Base-by-base conservation (phyloP, 176 grass and related monocot species). In the Tillandsia fasciculata region DNA sequence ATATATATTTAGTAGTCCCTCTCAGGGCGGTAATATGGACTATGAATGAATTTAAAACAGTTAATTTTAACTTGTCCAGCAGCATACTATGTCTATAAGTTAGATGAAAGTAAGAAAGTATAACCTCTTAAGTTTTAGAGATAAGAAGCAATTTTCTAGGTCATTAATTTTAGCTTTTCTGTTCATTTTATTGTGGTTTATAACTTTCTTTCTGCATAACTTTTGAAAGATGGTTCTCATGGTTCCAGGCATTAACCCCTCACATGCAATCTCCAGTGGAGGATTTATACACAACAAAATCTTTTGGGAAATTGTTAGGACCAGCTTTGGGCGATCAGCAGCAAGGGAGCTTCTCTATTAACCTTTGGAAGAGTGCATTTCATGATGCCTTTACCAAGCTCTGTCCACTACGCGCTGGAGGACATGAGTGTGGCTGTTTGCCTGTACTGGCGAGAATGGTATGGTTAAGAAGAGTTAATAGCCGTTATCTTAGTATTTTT, bases 321-420 rank as follows among this genome's bases (percentile, higher is more conserved):
- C 88, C 83, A 80, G 66, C 86, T 76, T 69, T 88, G 71, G 92
- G 83, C 72, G 74, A 92, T 77, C 83, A 86, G 77, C 73, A 86
- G 58, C 90, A 99, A 81, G 89, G 82, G 9, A 80, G 68, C 53
- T 88, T 88, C 76, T 90, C 95, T 76, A 83, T 88, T 71, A 88
- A 90, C 58, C 65, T 99, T 51, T 99, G 95, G 95, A 94, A 83
- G 72, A 80, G 80, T 83, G 84, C 95, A 71, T 90, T 99, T 88
- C 80, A 86, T 0, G 82, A 99, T 27, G 70, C 87, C 47, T 88
- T 86, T 53, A 86, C 24, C 67, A 99, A 78, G 77, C 77, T 99
- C 15, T 99, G 95, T 72, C 95, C 90, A 27, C 74, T 99, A 65
- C 86, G 87, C 82, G 77, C 82, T 80, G 67, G 74, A 52, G 80